Conservation (phyloP, 306 rosid genomes). For the Lathyrus sativus region DNA sequence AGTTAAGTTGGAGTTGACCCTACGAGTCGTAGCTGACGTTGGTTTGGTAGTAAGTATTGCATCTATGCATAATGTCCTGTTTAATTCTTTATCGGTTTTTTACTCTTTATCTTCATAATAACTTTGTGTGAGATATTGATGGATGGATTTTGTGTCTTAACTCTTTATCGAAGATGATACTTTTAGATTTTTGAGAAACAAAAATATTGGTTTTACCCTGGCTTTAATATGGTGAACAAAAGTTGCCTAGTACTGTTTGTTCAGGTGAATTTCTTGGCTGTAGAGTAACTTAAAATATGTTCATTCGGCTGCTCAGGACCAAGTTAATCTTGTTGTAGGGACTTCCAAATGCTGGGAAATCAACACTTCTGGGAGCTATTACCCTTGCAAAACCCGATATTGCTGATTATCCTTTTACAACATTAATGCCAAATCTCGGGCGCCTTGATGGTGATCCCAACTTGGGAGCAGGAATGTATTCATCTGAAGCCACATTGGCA, state of each 20-base stretch:
- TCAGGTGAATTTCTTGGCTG: slow-evolving; percentile 11
- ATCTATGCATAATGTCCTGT: slow-evolving; percentile 24
- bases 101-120: slow-evolving; percentile 17
- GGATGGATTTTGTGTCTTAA: slow-evolving; percentile 9
- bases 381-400: slow-evolving; percentile 96
- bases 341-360: slow-evolving; percentile 99
- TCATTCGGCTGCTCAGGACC: slow-evolving; percentile 34
- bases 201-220: slow-evolving; percentile 26
- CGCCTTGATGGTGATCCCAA: slow-evolving; percentile 95
- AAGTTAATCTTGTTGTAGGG: slow-evolving; percentile 60
- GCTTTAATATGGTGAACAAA: no score
- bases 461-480: slow-evolving; percentile 89
- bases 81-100: neutral
- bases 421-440: slow-evolving; percentile 97
- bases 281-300: slow-evolving; percentile 6
- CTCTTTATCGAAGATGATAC: slow-evolving; percentile 22
- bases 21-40: slow-evolving; percentile 95
- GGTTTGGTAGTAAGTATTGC: slow-evolving; percentile 63
- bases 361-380: slow-evolving; percentile 89
- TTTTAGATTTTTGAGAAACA: slow-evolving; percentile 31
- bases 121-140: slow-evolving; percentile 3
- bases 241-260: no score
- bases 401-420: slow-evolving; percentile 96
- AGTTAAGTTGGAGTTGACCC: slow-evolving; percentile 89
- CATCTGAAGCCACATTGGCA: slow-evolving; percentile 92